Base-by-base conservation (phyloP, 129 eudicot genomes). In the Arctium lappa region DNA sequence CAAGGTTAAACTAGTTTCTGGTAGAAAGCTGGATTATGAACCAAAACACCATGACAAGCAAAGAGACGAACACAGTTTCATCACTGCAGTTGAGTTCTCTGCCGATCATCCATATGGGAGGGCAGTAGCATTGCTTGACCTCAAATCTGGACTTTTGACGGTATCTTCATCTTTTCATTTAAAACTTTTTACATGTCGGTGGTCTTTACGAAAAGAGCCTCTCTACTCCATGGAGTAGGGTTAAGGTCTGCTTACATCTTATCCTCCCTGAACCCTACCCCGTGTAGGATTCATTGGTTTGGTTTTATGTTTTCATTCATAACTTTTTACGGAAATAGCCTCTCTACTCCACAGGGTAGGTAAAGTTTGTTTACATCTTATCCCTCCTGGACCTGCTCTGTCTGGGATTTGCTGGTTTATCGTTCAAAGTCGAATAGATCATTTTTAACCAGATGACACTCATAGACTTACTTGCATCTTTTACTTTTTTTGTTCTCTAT, bases 81-180 rank as follows among this genome's bases (percentile, higher is more conserved):
- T 96, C 39, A 96, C 99, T 29, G 98, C 91, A 12, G 91, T 93
- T 50, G 94, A 90, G 82, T 96, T 93, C 86, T 91, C 95, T 27
- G 82, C 88, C 7, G 89, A 91, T 38, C 72, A 91, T 56, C 99
- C 99, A 63, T 96, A 96, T 79, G 99, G 99, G 81, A 86, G 76
- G 79, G 89, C 98, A 53, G 92, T 89, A 70, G 97, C 95, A 75
- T 89, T 96, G 83, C 46, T 96, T n/a, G 90, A 93, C 87, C 83
- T 93, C 75, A 91, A 87, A 74, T 82, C 88, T 73, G 95, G 97
- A 76, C 50, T 84, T 33, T 72, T 89, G 33, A 86, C 86, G 91
- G 99, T 95, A 85, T 46, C 48, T 60, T 9, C 46, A 38, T 70
- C 11, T 63, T n/a, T n/a, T 15, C 31, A 8, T 79, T 70, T 40